Evolutionary conservation across 1,284 basidiomycete species (phyloP).

Genomic region (Apiotrichum domesticum): DNA sequence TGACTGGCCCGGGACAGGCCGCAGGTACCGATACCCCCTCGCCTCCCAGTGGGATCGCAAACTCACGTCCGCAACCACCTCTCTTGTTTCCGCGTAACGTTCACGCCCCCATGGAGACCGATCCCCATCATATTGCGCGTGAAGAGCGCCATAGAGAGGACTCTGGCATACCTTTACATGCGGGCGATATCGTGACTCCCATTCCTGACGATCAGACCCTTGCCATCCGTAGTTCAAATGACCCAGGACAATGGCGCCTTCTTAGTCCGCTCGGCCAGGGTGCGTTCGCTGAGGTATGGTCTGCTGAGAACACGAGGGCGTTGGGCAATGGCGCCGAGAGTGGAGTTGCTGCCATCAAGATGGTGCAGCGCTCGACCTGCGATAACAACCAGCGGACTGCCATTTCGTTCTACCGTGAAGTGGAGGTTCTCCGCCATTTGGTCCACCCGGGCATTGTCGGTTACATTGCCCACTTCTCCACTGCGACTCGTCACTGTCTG

Average conservation of each 20-base stretch:
- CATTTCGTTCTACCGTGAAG: constrained; percentile 79
- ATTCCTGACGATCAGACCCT: constrained; percentile 9
- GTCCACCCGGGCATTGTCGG: constrained; percentile 77
- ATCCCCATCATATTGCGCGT: constrained; percentile 3
- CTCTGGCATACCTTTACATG: constrained; percentile 14
- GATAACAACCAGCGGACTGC: constrained; percentile 62
- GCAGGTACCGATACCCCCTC: background rate
- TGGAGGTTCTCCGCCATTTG: constrained; percentile 77
- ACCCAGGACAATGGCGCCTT: constrained; percentile 47
- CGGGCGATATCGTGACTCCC: constrained; percentile 25
- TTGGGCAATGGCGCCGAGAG: constrained; percentile 11
- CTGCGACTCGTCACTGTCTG: constrained; percentile 67
- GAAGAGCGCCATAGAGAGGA: constrained; percentile 13
- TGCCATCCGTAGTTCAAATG: constrained; percentile 7
- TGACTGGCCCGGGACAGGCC: constrained; percentile 5
- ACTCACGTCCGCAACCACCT: background rate
- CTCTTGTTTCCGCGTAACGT: background rate
- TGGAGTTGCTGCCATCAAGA: constrained; percentile 63
- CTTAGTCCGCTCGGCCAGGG: constrained; percentile 61
- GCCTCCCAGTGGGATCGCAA: background rate
- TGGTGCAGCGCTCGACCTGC: constrained; percentile 61
- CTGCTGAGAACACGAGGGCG: constrained; percentile 52
- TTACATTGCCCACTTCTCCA: constrained; percentile 68
- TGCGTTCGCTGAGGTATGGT: constrained; percentile 71
- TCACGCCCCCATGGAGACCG: background rate